Conservation (phyloP, 495 filamentous ascomycete species). For the Penicillium manginii region DNA sequence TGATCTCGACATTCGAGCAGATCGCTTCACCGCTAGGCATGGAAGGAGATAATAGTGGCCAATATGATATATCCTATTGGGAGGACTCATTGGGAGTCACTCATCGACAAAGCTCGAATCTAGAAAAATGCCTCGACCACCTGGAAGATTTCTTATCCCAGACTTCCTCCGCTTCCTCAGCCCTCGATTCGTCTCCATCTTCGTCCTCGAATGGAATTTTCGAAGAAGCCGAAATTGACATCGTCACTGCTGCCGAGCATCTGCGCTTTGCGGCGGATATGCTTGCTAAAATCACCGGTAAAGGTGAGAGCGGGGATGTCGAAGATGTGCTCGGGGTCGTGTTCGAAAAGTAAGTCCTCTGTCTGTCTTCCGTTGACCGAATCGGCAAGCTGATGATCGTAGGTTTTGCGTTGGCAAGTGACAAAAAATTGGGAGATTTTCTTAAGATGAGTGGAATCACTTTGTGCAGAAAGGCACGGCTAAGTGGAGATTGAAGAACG, state of each 20-base stretch:
- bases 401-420: conserved; percentile 77
- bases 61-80: conserved; percentile 59
- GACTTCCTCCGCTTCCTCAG: conserved; percentile 22
- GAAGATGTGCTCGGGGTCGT: conserved; percentile 97
- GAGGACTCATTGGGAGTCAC: conserved; percentile 89
- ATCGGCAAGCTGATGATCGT: conserved; percentile 27
- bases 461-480: background rate
- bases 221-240: conserved; percentile 60
- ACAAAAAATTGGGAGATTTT: conserved; percentile 12
- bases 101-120: conserved; percentile 81
- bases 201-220: conserved; percentile 5
- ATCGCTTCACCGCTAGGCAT: conserved; percentile 66
- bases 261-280: conserved; percentile 79
- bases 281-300: conserved; percentile 84
- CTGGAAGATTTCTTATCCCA: conserved; percentile 69
- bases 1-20: conserved; percentile 68
- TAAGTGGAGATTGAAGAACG: background rate
- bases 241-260: conserved; percentile 94
- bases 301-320: conserved; percentile 85
- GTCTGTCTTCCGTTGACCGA: conserved; percentile 2
- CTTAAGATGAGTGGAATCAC: background rate
- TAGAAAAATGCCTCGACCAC: conserved; percentile 69
- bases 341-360: conserved; percentile 79
- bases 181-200: background rate
- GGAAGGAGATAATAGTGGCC: conserved; percentile 40